Evolutionary conservation across 352 stramenopile genomes (phyloP).

Genomic region (Phytopythium delawarense): DNA sequence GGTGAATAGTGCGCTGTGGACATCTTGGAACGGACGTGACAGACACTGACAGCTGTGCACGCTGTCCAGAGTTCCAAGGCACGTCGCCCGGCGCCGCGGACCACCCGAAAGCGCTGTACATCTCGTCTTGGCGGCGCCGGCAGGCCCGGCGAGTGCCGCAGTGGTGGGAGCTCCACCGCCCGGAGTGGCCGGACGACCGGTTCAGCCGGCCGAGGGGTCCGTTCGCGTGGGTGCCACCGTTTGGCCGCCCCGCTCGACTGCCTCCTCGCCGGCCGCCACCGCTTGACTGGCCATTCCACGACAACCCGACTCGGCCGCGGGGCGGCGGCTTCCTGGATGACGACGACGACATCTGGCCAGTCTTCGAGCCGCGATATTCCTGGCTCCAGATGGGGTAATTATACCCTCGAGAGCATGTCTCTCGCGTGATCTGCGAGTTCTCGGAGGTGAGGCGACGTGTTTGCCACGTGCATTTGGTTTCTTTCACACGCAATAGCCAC

Average conservation of each 20-base stretch:
- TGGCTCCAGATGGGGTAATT: constrained; percentile 2
- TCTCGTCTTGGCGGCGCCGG: constrained; percentile 7
- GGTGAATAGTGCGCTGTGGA: constrained; percentile 12
- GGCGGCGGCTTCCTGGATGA: neutral
- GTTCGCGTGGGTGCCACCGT: neutral
- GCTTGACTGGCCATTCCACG: neutral
- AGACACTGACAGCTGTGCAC: neutral
- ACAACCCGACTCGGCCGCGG: neutral
- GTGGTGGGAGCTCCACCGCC: neutral
- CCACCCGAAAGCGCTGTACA: constrained; percentile 21
- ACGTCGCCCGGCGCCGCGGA: neutral
- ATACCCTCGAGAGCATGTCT: neutral
- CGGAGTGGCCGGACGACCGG: constrained; percentile 1
- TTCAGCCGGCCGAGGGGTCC: neutral
- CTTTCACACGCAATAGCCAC: neutral
- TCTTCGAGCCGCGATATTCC: constrained; percentile 7
- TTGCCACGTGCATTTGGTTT: neutral
- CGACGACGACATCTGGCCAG: constrained; percentile 2
- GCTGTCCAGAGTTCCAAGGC: constrained; percentile 17
- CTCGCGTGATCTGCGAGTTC: neutral
- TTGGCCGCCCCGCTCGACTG: neutral
- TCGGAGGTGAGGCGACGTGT: neutral
- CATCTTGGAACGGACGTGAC: neutral
- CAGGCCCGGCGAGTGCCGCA: neutral
- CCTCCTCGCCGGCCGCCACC: neutral